Conservation (phyloP, 768 basidiomycete species). For the Boletus rubescentipes region DNA sequence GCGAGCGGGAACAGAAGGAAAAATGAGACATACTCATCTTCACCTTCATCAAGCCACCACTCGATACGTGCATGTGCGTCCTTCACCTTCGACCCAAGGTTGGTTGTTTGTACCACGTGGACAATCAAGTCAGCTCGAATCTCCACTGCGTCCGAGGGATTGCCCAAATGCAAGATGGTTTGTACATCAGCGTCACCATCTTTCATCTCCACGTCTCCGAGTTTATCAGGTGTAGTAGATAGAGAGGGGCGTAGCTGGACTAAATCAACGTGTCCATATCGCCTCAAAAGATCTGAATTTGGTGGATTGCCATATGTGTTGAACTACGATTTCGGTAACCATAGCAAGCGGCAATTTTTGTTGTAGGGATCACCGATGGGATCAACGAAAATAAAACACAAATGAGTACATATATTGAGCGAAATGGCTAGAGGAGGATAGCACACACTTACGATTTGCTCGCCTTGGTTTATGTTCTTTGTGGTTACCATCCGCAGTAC, state of each 20-base stretch:
- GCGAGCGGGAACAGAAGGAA: not conserved
- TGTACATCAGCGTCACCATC: slow-evolving; percentile 19
- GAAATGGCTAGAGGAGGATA: not conserved
- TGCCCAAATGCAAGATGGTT: slow-evolving; percentile 42
- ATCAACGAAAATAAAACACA: not conserved
- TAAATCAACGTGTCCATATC: slow-evolving; percentile 90
- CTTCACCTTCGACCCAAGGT: slow-evolving; percentile 9
- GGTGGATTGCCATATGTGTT: slow-evolving; percentile 95
- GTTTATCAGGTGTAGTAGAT: not conserved
- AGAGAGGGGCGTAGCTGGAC: slow-evolving; percentile 49
- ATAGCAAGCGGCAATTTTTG: not conserved
- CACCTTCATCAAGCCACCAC: slow-evolving; percentile 90
- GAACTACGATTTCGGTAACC: slow-evolving; percentile 51
- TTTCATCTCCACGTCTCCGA: slow-evolving; percentile 14
- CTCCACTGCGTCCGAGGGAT: slow-evolving; percentile 80
- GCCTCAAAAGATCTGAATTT: slow-evolving; percentile 89
- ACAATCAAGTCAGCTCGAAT: slow-evolving; percentile 71
- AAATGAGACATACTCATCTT: slow-evolving; percentile 70
- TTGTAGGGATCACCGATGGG: not conserved
- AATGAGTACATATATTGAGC: not conserved
- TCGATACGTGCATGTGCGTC: slow-evolving; percentile 56
- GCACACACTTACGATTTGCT: slow-evolving; percentile 81
- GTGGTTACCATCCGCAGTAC: slow-evolving; percentile 81
- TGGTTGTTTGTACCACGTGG: slow-evolving; percentile 30
- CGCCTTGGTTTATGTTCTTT: slow-evolving; percentile 66